Conservation (phyloP, 768 basidiomycete species). For the Amanita subjunquillea region DNA sequence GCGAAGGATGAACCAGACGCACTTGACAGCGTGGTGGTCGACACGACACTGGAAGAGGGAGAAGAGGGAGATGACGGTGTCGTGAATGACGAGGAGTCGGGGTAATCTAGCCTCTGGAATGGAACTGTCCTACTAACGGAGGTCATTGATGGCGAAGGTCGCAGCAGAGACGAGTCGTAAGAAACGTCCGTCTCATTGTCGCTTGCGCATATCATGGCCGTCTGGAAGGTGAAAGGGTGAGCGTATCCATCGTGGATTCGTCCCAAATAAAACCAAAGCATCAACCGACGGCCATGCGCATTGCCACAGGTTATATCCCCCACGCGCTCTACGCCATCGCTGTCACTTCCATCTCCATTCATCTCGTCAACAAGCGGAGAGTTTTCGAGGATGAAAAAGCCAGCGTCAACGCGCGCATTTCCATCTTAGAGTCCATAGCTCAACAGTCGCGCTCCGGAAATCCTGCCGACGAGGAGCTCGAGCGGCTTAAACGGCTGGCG, state of each 20-base stretch:
- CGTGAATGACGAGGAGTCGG: neutral
- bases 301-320: conserved; percentile 34
- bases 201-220: neutral
- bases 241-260: neutral
- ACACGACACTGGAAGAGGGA: neutral
- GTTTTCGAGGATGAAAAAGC: conserved; percentile 41
- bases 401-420: conserved; percentile 43
- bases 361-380: conserved; percentile 47
- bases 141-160: neutral
- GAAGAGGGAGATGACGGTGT: neutral
- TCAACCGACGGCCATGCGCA: neutral
- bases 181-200: neutral
- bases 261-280: neutral
- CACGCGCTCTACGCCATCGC: conserved; percentile 59
- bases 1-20: neutral
- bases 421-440: conserved; percentile 52
- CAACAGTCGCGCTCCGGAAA: conserved; percentile 39
- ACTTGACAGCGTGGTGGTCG: neutral
- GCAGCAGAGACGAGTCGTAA: neutral
- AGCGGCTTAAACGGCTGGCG: conserved; percentile 44
- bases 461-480: conserved; percentile 37
- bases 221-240: neutral
- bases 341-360: conserved; percentile 57
- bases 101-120: neutral
- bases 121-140: neutral